Evolutionary conservation across 129 eudicot species (phyloP), one percentile per base, ranked within the genome.

Genomic region (Centaurea solstitialis): DNA sequence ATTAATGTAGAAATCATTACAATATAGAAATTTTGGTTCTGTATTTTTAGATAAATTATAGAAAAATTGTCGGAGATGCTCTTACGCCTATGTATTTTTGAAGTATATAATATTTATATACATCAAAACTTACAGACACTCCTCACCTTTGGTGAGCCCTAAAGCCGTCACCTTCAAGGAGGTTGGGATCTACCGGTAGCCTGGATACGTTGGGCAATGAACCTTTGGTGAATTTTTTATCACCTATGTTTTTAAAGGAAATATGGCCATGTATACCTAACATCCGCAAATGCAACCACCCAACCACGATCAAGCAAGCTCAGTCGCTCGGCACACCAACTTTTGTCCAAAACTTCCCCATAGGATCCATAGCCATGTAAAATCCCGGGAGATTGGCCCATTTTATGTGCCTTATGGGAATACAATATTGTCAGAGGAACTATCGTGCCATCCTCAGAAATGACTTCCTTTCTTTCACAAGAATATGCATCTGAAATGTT

Each of bases 201-300:
- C 7, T 21, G 17, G 0, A 53, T 53, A 53, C 21, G 21, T 20
- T 57, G 7, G 22, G 3, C 21, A 57, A 57, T 17, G 22, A 57
- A 20, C 65, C 22, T 17, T 57, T 33, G 18, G 26, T 17, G 5
- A 4, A 43, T 15, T n/a, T n/a, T n/a, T n/a, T n/a, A 2, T 3
- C 28, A 64, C 68, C 2, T 2, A 64, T 64, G 30, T 64, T 12
- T 18, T 9, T 5, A 12, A 64, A 73, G 9, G 5, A 66, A 64
- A 62, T 24, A 39, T 21, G 33, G 17, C 28, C 9, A 22, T 10
- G 26, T 57, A 43, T 84, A 95, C 99, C 97, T 92, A 77, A 91
- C 99, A 87, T 95, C 99, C 62, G 99, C 97, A 91, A 92, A 95
- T 77, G 93, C 97, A 75, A 95, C 73, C 37, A 91, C 84, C 99